Conservation (phyloP, 23 red algal genomes). For the Cyanidium caldarium region DNA sequence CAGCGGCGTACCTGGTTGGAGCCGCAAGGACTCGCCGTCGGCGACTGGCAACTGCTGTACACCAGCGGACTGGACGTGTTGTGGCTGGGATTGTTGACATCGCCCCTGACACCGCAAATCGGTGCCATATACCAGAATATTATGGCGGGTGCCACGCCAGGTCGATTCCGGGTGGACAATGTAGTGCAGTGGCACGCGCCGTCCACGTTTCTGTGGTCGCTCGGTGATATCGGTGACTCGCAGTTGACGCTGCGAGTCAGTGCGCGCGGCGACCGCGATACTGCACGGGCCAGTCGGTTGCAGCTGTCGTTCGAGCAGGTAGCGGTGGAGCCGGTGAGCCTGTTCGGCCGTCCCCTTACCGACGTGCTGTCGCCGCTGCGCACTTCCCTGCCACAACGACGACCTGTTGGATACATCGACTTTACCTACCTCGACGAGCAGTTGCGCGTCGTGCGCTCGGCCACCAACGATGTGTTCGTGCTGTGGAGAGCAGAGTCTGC, state of each 20-base stretch:
- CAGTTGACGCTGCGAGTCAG: not conserved
- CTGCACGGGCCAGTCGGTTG: not conserved
- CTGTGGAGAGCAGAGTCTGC: not conserved
- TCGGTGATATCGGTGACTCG: not conserved
- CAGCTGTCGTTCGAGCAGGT: not conserved
- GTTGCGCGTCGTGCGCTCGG: not conserved
- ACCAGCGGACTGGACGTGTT: not conserved
- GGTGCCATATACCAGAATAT: constrained; percentile 2
- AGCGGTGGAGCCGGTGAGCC: not conserved
- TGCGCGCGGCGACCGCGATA: not conserved
- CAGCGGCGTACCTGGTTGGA: not conserved
- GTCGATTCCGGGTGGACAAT: not conserved
- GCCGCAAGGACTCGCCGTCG: not conserved
- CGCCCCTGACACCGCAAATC: not conserved
- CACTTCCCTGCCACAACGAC: too few species aligned
- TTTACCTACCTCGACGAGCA: not conserved
- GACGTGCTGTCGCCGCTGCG: not conserved
- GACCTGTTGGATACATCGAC: not conserved
- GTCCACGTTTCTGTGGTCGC: not conserved
- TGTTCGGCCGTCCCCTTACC: not conserved
- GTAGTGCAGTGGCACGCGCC: not conserved
- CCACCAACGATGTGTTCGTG: not conserved
- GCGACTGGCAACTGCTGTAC: not conserved
- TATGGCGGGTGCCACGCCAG: too few species aligned
- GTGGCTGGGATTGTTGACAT: not conserved